These are phyloP conservation scores for Asclepias syriaca DNA, from an alignment of 257 asterid genomes.

Conservation along the genomic window DNA sequence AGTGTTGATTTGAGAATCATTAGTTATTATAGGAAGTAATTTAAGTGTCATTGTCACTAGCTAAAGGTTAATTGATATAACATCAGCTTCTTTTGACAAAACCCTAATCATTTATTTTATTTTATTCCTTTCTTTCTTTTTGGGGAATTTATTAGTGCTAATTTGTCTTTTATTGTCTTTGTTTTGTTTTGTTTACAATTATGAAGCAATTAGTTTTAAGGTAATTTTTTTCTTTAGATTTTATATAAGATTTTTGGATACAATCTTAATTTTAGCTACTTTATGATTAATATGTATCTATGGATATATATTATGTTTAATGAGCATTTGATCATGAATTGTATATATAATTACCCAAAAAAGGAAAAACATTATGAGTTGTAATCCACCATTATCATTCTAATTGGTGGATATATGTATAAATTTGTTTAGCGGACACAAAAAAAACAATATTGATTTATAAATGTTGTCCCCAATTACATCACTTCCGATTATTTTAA, in stretches of 20 bases:
- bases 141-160: no score
- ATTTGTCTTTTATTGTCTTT: constrained; percentile 3
- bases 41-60: constrained; percentile 22
- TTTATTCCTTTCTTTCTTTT: no score
- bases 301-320: no score
- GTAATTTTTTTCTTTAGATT: neutral
- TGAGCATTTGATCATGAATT: no score
- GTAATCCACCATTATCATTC: no score
- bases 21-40: neutral
- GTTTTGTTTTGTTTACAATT: constrained; percentile 1
- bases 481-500: constrained; percentile 24
- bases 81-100: constrained; percentile 7
- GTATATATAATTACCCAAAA: no score
- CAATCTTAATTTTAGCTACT: no score
- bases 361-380: no score
- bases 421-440: constrained; percentile 42
- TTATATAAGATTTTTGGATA: no score
- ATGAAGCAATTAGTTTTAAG: neutral
- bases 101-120: neutral
- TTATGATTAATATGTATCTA: no score
- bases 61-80: neutral
- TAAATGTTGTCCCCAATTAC: constrained; percentile 20
- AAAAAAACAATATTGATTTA: constrained; percentile 27
- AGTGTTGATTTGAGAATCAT: constrained; percentile 12
- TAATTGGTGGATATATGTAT: no score